Percentiles rank a stretch among this genome's conserved stretches.
phyloP scores from a whole-genome alignment of 768 basidiomycete species.

The Kwoniella dejecticola region DNA sequence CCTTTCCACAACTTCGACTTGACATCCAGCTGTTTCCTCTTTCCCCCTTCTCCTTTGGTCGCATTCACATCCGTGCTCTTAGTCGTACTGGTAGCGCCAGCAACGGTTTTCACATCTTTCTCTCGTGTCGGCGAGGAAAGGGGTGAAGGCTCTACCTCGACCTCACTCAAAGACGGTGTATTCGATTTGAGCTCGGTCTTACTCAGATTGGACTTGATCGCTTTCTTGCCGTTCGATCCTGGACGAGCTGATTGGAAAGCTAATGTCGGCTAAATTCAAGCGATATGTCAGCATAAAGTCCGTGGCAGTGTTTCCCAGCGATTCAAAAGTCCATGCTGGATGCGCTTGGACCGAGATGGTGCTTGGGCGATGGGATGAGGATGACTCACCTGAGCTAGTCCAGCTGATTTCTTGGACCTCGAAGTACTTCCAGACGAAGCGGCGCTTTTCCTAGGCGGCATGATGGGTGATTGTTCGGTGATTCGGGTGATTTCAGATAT shows the following conservation, averaged over 20 bases:
- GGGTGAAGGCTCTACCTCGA: conserved; percentile 4
- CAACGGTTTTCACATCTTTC: neutral
- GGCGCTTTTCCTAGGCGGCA: conserved; percentile 11
- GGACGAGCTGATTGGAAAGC: conserved; percentile 36
- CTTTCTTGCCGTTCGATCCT: conserved; percentile 13
- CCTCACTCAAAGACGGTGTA: conserved; percentile 13
- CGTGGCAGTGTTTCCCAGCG: too few species aligned
- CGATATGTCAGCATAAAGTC: neutral
- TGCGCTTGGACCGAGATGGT: too few species aligned
- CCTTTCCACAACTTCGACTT: conserved; percentile 63
- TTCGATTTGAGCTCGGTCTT: conserved; percentile 1
- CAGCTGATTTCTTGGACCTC: conserved; percentile 31
- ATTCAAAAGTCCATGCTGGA: too few species aligned
- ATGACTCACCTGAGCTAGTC: conserved; percentile 35
- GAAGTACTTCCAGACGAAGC: conserved; percentile 8
- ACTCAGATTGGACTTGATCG: conserved; percentile 17
- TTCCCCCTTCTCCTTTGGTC: conserved; percentile 3
- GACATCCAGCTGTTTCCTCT: conserved; percentile 52
- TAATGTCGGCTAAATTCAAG: conserved; percentile 35
- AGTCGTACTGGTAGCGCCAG: neutral
- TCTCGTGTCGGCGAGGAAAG: neutral
- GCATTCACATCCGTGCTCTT: neutral
- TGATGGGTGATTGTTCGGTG: neutral
- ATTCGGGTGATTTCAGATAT: neutral
- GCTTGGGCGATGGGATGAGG: neutral